Evolutionary conservation across 2,329 filamentous ascomycete species (phyloP), one percentile per base, ranked within the genome.

Genomic region (Thelonectria discophora): DNA sequence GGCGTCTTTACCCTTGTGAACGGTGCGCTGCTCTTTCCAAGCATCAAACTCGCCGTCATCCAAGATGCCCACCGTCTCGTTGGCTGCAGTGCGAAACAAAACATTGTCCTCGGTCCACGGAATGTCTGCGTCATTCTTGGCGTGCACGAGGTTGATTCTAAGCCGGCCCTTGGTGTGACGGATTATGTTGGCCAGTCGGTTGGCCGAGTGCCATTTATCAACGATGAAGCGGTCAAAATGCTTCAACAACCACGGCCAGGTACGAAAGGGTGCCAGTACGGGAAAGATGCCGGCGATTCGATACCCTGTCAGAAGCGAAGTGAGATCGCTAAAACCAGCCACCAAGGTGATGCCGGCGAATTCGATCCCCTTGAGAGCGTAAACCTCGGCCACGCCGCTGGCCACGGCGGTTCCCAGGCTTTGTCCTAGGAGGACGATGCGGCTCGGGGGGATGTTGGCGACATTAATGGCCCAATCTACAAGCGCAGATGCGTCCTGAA

Each of bases 401-500:
- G 90, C 88, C 1, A 97, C 91, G 0, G 92, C 94, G 0, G 94
- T 97, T 21, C 94, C 94, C 0, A 98, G 84, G 70, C 91, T 95
- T 70, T 97, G 94, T 17, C 94, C 94, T 3, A 96, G 80, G 27
- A 97, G 81, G 3, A 94, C 87, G 64, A 97, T 95, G 24, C 88
- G 88, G 40, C 85, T 83, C 0, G 92, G 79, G 0, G 90, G 82
- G 17, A 97, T 83, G 0, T 85, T 80, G 13, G 88, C 86, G 1
- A 84, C 79, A 18, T 86, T 79, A 39, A 93, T 82, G 10, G 91
- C 87, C 80, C 91, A 96, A 62, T 93, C 84, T 3, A 96, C 81
- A 3, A 92, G 79, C 0, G 92, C 83, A 3, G 90, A 81, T 15
- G 89, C 92, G 73, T 98, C 94, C 5, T 86, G 86, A 57, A 97